These are phyloP conservation scores for Boletus speciosus DNA, from an alignment of 768 basidiomycete genomes.

Conservation along the genomic window DNA sequence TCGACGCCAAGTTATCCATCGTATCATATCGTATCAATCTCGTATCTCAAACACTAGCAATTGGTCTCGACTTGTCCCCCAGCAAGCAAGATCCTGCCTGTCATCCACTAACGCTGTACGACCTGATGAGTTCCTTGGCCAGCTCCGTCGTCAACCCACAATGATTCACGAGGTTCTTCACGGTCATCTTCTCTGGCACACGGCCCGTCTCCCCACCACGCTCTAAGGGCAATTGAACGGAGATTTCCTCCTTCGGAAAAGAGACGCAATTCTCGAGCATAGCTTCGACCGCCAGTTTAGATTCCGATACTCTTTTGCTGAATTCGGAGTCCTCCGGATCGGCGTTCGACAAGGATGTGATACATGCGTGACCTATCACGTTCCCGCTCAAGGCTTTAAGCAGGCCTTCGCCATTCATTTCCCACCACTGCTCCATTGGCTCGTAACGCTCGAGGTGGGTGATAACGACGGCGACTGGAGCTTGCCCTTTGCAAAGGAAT, in stretches of 20 bases:
- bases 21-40: too few relatives aligned
- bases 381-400: not conserved
- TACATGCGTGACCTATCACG: conserved; percentile 19
- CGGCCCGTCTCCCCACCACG: not conserved
- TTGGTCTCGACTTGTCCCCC: too few relatives aligned
- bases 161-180: not conserved
- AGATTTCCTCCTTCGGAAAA: not conserved
- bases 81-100: too few relatives aligned
- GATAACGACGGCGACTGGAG: conserved; percentile 33
- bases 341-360: conserved; percentile 4
- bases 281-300: not conserved
- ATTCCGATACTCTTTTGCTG: not conserved
- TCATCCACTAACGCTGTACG: too few relatives aligned
- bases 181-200: not conserved
- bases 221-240: not conserved
- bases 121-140: too few relatives aligned
- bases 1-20: too few relatives aligned
- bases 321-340: not conserved
- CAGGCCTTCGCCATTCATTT: conserved; percentile 1
- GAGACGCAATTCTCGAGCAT: conserved; percentile 3
- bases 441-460: conserved; percentile 34
- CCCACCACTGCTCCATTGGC: conserved; percentile 26
- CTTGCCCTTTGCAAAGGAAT: conserved; percentile 30
- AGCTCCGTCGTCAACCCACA: not conserved
- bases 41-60: too few relatives aligned